Evolutionary conservation across 257 asterid genomes (phyloP), one percentile per base, ranked within the genome.

Genomic region (Verbascum thapsus): DNA sequence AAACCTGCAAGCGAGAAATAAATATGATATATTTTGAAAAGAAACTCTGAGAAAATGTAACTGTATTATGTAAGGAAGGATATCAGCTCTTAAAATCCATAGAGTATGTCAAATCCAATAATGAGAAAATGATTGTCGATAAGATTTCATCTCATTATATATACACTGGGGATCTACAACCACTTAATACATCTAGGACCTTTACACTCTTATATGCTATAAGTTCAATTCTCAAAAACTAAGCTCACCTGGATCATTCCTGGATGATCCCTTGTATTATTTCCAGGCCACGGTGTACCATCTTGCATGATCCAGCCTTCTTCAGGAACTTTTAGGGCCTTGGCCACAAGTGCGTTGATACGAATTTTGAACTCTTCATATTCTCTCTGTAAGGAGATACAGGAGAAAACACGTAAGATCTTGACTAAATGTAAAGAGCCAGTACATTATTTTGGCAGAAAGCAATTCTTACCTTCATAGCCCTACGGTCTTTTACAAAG

Each of bases 221-320:
- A 26, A 16, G 23, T 47, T 5, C 49, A 16, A 44, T 30, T 45
- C 44, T 1, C 10, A 6, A 34, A 4, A 48, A 45, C 43, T 11
- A 19, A 51, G 43, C 42, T 67, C 70, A 81, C 91, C 88, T 84
- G 91, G 61, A 84, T 84, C 91, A 84, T 84, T 66, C 91, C 91
- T 19, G 91, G 91, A 77, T 84, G 91, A 71, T 84, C 91, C 61
- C 91, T 73, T 65, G 73, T 79, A 74, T 84, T 81, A 73, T 84
- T 81, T 67, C 91, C 91, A 64, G 91, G 88, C 91, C 91, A 84
- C 0, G 91, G 88, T 39, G 91, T 84, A 32, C 91, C 91, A 66
- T 84, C 91, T 71, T 81, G 88, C 91, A 84, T 84, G 53, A 76
- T 80, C 91, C 91, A 84, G 32, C 91, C 91, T 67, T 84, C 91